These are phyloP conservation scores for Candida anglica DNA, from an alignment of 805 yeast species.

Conservation along the genomic window DNA sequence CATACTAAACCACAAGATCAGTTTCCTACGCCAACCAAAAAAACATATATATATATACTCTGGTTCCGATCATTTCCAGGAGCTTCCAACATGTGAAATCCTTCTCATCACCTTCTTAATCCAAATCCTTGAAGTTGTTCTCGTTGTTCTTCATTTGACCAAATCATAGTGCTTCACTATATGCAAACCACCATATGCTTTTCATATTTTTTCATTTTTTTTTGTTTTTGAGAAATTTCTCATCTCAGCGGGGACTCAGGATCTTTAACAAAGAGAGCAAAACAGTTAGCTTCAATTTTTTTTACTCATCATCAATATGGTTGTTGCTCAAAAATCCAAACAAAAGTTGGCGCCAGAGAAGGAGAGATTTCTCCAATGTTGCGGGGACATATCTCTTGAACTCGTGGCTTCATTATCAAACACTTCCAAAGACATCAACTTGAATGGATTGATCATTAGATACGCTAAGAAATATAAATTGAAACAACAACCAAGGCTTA, in stretches of 20 bases:
- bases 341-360: constrained; percentile 83
- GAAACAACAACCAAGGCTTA: constrained; percentile 87
- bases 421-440: constrained; percentile 72
- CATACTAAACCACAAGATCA: too few species aligned
- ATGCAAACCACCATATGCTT: neutral
- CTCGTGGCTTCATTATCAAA: constrained; percentile 67
- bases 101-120: too few species aligned
- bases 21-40: too few species aligned
- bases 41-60: too few species aligned
- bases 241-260: too few species aligned
- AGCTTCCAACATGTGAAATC: too few species aligned
- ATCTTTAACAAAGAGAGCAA: neutral
- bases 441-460: constrained; percentile 84
- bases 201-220: neutral
- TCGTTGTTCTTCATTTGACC: too few species aligned
- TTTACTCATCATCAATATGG: constrained; percentile 1
- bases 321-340: constrained; percentile 20
- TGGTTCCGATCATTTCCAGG: too few species aligned
- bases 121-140: too few species aligned
- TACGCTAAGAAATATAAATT: constrained; percentile 87
- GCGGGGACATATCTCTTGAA: constrained; percentile 87
- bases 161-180: too few species aligned
- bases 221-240: too few species aligned
- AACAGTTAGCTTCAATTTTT: neutral
- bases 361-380: constrained; percentile 88